Conservation (phyloP, 2,329 filamentous ascomycete genomes). For the Colletotrichum magnum region DNA sequence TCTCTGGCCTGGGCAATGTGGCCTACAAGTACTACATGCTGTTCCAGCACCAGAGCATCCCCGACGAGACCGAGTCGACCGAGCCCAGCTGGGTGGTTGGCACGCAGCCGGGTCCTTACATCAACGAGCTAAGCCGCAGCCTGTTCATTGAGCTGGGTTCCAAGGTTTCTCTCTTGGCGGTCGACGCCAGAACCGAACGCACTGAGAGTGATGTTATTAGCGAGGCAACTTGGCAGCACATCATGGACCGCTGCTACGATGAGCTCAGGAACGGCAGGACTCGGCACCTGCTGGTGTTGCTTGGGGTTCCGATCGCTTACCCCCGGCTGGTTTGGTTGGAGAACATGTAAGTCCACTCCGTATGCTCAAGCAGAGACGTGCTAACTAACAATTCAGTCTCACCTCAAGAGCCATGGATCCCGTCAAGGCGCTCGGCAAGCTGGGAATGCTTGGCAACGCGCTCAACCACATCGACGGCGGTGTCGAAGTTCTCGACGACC, state of each 20-base stretch:
- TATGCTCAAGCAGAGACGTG: constrained; percentile 19
- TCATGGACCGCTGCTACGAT: constrained; percentile 87
- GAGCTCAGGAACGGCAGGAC: constrained; percentile 89
- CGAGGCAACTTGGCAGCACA: constrained; percentile 85
- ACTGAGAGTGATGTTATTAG: constrained; percentile 85
- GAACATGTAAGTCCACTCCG: constrained; percentile 69
- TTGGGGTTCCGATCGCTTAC: constrained; percentile 88
- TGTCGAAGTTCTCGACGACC: constrained; percentile 90
- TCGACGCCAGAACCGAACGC: constrained; percentile 93
- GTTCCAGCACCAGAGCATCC: constrained; percentile 94
- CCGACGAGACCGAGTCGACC: constrained; percentile 82
- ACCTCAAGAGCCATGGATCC: constrained; percentile 90
- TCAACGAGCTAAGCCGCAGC: constrained; percentile 86
- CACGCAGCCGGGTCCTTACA: constrained; percentile 86
- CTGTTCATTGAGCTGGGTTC: constrained; percentile 87
- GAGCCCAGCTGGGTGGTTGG: constrained; percentile 96
- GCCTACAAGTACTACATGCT: constrained; percentile 99
- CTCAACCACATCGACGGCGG: constrained; percentile 93
- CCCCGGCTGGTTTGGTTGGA: constrained; percentile 80
- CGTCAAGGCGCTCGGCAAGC: constrained; percentile 87
- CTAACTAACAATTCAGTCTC: constrained; percentile 65
- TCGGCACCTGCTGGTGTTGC: constrained; percentile 89
- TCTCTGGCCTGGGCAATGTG: constrained; percentile 88
- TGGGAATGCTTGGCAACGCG: constrained; percentile 83
- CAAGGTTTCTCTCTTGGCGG: constrained; percentile 84